phyloP scores from a whole-genome alignment of 1,284 basidiomycete genomes.

The Xerocomus cyaneibrunnescens region DNA sequence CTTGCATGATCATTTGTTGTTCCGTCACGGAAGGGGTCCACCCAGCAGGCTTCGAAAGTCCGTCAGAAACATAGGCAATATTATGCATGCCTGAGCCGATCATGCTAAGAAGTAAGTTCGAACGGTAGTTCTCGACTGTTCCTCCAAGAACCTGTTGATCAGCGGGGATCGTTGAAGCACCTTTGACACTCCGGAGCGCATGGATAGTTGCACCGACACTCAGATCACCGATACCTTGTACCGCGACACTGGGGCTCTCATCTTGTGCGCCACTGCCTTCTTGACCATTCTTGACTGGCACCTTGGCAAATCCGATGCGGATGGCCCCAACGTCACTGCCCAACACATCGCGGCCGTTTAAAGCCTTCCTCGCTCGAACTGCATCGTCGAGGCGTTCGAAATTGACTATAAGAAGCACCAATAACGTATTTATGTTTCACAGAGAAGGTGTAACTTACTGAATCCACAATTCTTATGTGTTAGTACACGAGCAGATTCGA shows the following conservation, averaged over 20 bases:
- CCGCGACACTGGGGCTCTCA: conserved; percentile 60
- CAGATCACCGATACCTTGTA: conserved; percentile 77
- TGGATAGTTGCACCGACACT: conserved; percentile 84
- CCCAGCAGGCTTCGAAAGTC: conserved; percentile 55
- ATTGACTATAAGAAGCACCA: conserved; percentile 61
- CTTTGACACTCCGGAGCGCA: conserved; percentile 81
- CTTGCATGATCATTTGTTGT: conserved; percentile 95
- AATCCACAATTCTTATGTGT: conserved; percentile 98
- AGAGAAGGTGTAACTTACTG: conserved; percentile 51
- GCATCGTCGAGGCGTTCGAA: conserved; percentile 98
- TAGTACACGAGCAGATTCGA: conserved; percentile 93
- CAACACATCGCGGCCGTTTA: conserved; percentile 93
- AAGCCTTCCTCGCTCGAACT: conserved; percentile 88
- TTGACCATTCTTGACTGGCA: conserved; percentile 83
- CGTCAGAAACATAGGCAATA: conserved; percentile 50
- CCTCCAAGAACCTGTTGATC: conserved; percentile 92
- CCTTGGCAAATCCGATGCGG: conserved; percentile 94
- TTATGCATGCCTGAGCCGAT: conserved; percentile 83
- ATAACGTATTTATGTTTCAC: background rate
- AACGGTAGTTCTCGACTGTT: conserved; percentile 91
- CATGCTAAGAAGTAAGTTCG: conserved; percentile 87
- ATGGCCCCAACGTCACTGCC: conserved; percentile 95
- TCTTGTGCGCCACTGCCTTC: conserved; percentile 62
- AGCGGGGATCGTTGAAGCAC: conserved; percentile 82
- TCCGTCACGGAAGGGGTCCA: conserved; percentile 75